Evolutionary conservation across 1,284 basidiomycete genomes (phyloP).

Genomic region (Malassezia cuniculi): DNA sequence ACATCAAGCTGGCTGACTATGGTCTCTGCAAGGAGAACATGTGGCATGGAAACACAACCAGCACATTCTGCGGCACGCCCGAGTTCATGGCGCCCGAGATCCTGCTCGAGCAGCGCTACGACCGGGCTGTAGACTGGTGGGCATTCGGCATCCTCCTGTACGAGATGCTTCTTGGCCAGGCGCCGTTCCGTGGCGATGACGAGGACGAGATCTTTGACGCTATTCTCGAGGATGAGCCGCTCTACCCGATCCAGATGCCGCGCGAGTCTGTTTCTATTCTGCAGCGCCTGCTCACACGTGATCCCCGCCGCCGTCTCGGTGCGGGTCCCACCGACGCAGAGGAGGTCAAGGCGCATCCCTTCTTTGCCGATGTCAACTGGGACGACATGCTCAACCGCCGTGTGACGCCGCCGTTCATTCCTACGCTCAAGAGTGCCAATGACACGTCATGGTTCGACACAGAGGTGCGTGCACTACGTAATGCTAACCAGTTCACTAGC

Average conservation of each 20-base stretch:
- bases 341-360: slow-evolving; percentile 92
- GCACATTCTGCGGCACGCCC: slow-evolving; percentile 97
- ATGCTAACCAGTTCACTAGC: slow-evolving; percentile 56
- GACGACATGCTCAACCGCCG: slow-evolving; percentile 92
- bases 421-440: slow-evolving; percentile 57
- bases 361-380: slow-evolving; percentile 95
- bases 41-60: slow-evolving; percentile 93
- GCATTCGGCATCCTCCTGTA: slow-evolving; percentile 97
- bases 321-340: slow-evolving; percentile 86
- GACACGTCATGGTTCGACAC: slow-evolving; percentile 75
- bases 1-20: slow-evolving; percentile 98
- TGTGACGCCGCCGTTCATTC: slow-evolving; percentile 92
- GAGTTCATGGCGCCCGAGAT: slow-evolving; percentile 99
- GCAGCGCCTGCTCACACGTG: slow-evolving; percentile 82
- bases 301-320: slow-evolving; percentile 82
- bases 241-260: slow-evolving; percentile 99
- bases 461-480: slow-evolving; percentile 49
- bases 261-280: slow-evolving; percentile 88
- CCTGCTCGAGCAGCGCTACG: slow-evolving; percentile 91
- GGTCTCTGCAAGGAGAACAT: slow-evolving; percentile 99
- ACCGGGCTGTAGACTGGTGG: slow-evolving; percentile 99
- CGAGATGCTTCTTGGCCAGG: slow-evolving; percentile 97
- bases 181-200: slow-evolving; percentile 96
- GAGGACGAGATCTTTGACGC: slow-evolving; percentile 99
- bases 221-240: slow-evolving; percentile 90